Conservation (phyloP, 352 stramenopile species). For the Phytopythium boreale region DNA sequence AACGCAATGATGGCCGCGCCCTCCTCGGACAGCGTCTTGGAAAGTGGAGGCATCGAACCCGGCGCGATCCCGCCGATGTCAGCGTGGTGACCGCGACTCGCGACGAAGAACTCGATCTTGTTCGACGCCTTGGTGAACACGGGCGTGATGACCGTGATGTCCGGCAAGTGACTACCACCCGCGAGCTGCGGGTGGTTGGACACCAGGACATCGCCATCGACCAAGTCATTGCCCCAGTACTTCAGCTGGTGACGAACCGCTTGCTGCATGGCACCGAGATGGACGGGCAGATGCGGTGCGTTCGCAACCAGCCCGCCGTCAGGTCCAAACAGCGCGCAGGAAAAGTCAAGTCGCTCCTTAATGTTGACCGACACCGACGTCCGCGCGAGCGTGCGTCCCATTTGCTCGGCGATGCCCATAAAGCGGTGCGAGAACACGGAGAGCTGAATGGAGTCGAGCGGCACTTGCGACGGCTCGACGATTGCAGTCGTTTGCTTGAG, state of each 20-base stretch:
- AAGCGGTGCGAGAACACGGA: constrained; percentile 97
- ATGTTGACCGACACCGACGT: constrained; percentile 99
- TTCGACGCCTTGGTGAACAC: constrained; percentile 92
- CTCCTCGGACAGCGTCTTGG: constrained; percentile 95
- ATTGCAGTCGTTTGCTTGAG: constrained; percentile 9
- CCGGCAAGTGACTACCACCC: constrained; percentile 95
- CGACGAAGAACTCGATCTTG: constrained; percentile 98
- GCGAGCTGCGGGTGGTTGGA: constrained; percentile 99
- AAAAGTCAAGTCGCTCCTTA: constrained; percentile 99
- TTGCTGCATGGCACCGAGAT: constrained; percentile 98
- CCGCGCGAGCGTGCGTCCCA: constrained; percentile 96
- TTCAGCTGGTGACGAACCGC: constrained; percentile 95
- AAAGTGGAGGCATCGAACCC: constrained; percentile 94
- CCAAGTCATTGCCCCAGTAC: constrained; percentile 89
- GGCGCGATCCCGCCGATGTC: constrained; percentile 98
- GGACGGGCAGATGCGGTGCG: constrained; percentile 98
- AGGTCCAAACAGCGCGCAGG: constrained; percentile 97
- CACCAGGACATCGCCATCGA: constrained; percentile 97
- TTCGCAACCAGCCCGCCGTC: constrained; percentile 99
- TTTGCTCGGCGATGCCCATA: constrained; percentile 99
- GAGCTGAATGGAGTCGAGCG: constrained; percentile 95
- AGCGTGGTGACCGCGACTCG: constrained; percentile 96
- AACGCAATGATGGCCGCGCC: constrained; percentile 99
- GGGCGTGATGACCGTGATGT: constrained; percentile 99
- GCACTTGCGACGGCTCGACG: constrained; percentile 29